Evolutionary conservation across 2,329 filamentous ascomycete species (phyloP).

Genomic region (Aspergillus bombycis): DNA sequence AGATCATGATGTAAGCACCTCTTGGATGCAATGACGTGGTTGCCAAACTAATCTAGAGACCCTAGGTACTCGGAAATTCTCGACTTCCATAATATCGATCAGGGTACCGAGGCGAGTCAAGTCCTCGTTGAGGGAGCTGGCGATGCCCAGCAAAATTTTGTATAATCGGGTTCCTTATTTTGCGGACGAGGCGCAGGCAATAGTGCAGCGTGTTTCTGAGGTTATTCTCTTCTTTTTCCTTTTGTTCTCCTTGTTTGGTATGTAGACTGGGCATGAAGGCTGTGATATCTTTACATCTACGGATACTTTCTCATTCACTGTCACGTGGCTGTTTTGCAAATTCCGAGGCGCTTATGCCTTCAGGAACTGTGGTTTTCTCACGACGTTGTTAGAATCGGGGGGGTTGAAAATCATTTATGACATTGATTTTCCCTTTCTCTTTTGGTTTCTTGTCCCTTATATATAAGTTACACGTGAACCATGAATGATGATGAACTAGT

Average conservation of each 20-base stretch:
- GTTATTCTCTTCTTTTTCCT: slow-evolving; percentile 20
- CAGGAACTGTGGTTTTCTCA: not conserved
- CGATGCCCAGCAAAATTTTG: slow-evolving; percentile 30
- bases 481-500: slow-evolving; percentile 17
- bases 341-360: slow-evolving; percentile 24
- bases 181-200: slow-evolving; percentile 17
- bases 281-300: slow-evolving; percentile 26
- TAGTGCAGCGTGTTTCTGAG: slow-evolving; percentile 24
- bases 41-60: slow-evolving; percentile 2
- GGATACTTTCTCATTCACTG: slow-evolving; percentile 12
- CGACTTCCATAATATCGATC: slow-evolving; percentile 94
- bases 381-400: slow-evolving; percentile 20
- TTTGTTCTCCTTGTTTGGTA: slow-evolving; percentile 15
- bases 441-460: slow-evolving; percentile 13
- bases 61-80: slow-evolving; percentile 96
- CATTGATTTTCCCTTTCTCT: slow-evolving; percentile 14
- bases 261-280: slow-evolving; percentile 25
- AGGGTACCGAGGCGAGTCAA: slow-evolving; percentile 38
- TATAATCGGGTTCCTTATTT: slow-evolving; percentile 20
- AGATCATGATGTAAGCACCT: slow-evolving; percentile 93
- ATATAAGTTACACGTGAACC: slow-evolving; percentile 13
- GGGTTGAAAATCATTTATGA: slow-evolving; percentile 21
- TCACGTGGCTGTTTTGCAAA: slow-evolving; percentile 16
- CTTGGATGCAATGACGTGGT: not conserved
- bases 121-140: slow-evolving; percentile 30